Evolutionary conservation across 139 green algal genomes (phyloP).

Genomic region (Haematococcus lacustris): DNA sequence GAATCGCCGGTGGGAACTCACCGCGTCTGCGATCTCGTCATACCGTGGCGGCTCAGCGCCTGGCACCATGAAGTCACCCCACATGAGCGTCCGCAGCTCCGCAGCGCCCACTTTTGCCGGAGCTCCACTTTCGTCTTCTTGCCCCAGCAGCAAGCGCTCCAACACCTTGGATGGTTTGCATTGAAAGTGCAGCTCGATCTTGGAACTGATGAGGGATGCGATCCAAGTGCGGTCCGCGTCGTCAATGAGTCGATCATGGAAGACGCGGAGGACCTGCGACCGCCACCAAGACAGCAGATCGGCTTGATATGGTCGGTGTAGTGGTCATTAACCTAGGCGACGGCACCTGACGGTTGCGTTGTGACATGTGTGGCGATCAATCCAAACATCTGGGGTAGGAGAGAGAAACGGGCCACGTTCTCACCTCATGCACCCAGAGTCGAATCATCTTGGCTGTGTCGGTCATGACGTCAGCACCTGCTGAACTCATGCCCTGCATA

Average conservation of each 20-base stretch:
- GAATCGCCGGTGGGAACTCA: no score
- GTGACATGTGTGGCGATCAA: background rate
- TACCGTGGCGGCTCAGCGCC: constrained; percentile 26
- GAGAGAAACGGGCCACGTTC: background rate
- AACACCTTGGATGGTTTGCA: no score
- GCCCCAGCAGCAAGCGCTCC: no score
- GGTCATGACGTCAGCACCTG: background rate
- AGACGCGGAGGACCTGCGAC: constrained; percentile 49
- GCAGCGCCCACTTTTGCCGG: constrained; percentile 13
- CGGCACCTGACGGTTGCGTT: no score
- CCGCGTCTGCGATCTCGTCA: constrained; percentile 19
- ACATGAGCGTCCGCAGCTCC: constrained; percentile 48
- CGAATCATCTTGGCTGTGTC: constrained; percentile 10
- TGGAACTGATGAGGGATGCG: background rate
- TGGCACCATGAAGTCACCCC: constrained; percentile 67
- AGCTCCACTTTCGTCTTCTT: no score
- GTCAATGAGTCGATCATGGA: constrained; percentile 62
- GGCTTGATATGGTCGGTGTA: background rate
- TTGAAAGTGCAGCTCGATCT: constrained; percentile 14
- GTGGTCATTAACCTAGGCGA: no score
- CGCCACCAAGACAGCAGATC: background rate
- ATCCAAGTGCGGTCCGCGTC: constrained; percentile 55
- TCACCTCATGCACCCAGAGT: constrained; percentile 55
- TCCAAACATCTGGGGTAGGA: background rate
- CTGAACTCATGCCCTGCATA: constrained; percentile 12